Base-by-base conservation (phyloP, 352 stramenopile genomes). In the Phytophthora nicotianae region DNA sequence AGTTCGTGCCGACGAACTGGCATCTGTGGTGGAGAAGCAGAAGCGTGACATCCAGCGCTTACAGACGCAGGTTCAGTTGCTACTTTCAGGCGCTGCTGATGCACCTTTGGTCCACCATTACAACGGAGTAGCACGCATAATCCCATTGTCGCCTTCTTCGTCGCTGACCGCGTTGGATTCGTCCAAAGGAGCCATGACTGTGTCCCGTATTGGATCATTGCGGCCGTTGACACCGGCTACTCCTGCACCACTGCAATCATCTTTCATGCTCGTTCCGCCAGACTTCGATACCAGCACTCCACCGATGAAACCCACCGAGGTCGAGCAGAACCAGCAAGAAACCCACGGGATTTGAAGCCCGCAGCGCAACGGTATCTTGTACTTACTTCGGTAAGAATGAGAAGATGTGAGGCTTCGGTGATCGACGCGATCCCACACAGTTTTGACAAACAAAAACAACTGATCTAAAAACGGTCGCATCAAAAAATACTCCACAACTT, bases 31-130 rank as follows among this genome's bases (percentile, higher is more conserved):
- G 2, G 71, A 85, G 5, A 74, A 73, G n/a, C 85, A 91, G 50
- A 85, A 78, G 50, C 74, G 68, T 10, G 83, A 93, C 37, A 91
- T 91, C 53, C 73, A 89, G 46, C 81, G 79, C 0, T 58, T 93
- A 4, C 81, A 92, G 47, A 77, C 37, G 5, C 81, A 90, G 65
- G 78, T 93, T 26, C 69, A 90, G 49, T 37, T 93, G 8, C 49
- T 93, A 1, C 52, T 93, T 20, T 61, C 78, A 0, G 68, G 76
- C 0, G 68, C 84, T 19, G 51, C 53, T 4, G 46, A 71, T 58
- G 63, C 65, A 50, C 50, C 33, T 21, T 16, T 65, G 47, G 33
- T 59, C 23, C 42, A 55, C 6, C 50, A 57, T 27, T 46, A 50
- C 33, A 47, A 43, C 19, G 45, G 21, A 4, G 3, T n/a, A 24